Percentiles rank a stretch among this genome's conserved stretches.
Conservation (phyloP, 768 basidiomycete species). For the Amyloporia xantha region DNA sequence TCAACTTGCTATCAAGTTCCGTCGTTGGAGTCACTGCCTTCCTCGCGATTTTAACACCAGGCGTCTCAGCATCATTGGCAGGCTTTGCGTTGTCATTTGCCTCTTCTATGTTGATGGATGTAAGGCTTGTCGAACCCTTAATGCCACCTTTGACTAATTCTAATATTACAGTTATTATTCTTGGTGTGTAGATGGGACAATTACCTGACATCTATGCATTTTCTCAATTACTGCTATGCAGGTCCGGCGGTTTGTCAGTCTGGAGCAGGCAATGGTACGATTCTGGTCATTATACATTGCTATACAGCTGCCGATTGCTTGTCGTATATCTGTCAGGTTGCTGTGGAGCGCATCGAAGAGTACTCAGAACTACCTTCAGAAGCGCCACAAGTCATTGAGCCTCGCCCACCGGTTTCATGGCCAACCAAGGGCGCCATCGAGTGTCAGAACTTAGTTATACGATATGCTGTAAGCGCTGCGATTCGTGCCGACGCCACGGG, state of each 20-base stretch:
- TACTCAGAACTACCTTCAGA: conserved; percentile 77
- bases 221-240: background rate
- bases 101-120: conserved; percentile 63
- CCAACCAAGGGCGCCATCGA: conserved; percentile 62
- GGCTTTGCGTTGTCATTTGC: conserved; percentile 87
- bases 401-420: conserved; percentile 74
- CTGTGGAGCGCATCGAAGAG: conserved; percentile 86
- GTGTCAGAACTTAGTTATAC: conserved; percentile 69
- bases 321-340: conserved; percentile 42
- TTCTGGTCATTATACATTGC: conserved; percentile 11
- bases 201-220: background rate
- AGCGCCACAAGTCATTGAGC: conserved; percentile 79
- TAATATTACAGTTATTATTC: conserved; percentile 43
- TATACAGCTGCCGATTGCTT: background rate
- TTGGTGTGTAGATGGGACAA: conserved; percentile 35
- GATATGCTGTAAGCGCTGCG: conserved; percentile 70
- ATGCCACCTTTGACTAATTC: background rate
- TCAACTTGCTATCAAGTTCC: conserved; percentile 70
- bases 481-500: background rate
- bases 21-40: conserved; percentile 70
- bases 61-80: conserved; percentile 72
- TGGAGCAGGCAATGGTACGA: conserved; percentile 94
- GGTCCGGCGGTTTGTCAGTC: conserved; percentile 76
- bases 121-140: conserved; percentile 25
- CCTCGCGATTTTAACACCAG: conserved; percentile 59